Base-by-base conservation (phyloP, 1,284 basidiomycete genomes). In the Stygiomarasmius scandens region DNA sequence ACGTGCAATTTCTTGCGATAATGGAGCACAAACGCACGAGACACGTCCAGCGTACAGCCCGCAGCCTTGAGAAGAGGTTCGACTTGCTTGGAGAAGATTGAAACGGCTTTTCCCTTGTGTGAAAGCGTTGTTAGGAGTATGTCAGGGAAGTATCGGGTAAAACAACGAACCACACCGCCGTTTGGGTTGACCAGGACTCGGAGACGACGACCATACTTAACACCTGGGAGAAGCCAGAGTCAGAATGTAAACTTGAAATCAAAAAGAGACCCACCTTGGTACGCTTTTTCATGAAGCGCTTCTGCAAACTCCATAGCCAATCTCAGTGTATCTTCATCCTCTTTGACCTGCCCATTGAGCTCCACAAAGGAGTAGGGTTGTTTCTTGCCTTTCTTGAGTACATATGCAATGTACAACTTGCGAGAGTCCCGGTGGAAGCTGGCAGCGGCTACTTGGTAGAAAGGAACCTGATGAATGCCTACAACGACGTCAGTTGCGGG, bases 131-230 rank as follows among this genome's bases (percentile, higher is more conserved):
- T 4, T 36, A 46, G 45, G 43, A 52, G 29, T 6, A 45, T 23
- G 38, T 22, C 25, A 52, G 47, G 14, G 34, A 43, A 9, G 29
- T 32, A 32, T 32, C 29, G 29, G 12, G 43, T 27, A 8, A 58
- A 47, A 36, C 43, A 11, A 73, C 80, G 24, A 64, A 90, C 89
- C 27, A 78, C 77, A 2, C 96, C 96, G 58, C 95, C 90, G 53
- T 84, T 76, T 1, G 96, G 96, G 69, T 98, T 98, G 61, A 98
- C 80, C n/a, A 98, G 72, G 1, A 98, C 78, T 59, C 86, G 82
- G 22, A 95, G 72, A 22, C 72, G 68, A 45, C 77, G 68, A 41
- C 63, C 66, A 9, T 79, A 84, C 58, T 81, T 77, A 19, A 84
- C 69, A 23, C 78, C 89, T 84, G 64, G 44, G n/a, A 20, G 47